phyloP scores from a whole-genome alignment of 345 rosid genomes.

The Salix suchowensis region DNA sequence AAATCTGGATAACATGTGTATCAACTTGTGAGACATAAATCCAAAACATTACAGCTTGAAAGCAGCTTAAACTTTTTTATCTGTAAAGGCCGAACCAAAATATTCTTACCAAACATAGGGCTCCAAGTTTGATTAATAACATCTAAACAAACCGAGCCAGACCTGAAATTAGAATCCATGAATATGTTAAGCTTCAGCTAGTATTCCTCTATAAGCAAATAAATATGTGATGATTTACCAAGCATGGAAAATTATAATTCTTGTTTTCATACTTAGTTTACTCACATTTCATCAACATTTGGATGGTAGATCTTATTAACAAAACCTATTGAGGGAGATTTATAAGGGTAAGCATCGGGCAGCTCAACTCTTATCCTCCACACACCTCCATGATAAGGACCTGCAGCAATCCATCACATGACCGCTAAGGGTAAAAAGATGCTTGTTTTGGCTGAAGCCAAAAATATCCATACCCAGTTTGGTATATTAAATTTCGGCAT shows the following conservation, averaged over 20 bases:
- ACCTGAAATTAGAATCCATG: conserved; percentile 34
- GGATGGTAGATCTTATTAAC: conserved; percentile 84
- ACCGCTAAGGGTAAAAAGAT: not conserved
- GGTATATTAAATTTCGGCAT: not conserved
- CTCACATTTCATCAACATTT: conserved; percentile 71
- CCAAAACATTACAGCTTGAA: not conserved
- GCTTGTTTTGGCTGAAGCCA: not conserved
- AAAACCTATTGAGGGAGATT: conserved; percentile 57
- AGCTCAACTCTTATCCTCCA: conserved; percentile 98
- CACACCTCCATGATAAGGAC: conserved; percentile 86
- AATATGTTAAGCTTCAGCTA: conserved; percentile 3
- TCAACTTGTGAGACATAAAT: conserved; percentile 12
- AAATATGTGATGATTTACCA: not conserved
- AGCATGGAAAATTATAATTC: not conserved
- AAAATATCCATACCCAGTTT: not conserved
- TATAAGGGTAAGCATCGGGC: conserved; percentile 80
- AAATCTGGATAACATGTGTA: conserved; percentile 47
- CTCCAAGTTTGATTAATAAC: conserved; percentile 87
- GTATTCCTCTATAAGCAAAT: conserved; percentile 7
- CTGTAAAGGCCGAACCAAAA: not conserved
- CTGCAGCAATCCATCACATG: conserved; percentile 37
- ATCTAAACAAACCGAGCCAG: conserved; percentile 83
- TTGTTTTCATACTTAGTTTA: not conserved
- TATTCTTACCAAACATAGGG: conserved; percentile 59
- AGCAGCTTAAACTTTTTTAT: not conserved